Conservation (phyloP, 2,329 filamentous ascomycete genomes). For the Fusarium poae region DNA sequence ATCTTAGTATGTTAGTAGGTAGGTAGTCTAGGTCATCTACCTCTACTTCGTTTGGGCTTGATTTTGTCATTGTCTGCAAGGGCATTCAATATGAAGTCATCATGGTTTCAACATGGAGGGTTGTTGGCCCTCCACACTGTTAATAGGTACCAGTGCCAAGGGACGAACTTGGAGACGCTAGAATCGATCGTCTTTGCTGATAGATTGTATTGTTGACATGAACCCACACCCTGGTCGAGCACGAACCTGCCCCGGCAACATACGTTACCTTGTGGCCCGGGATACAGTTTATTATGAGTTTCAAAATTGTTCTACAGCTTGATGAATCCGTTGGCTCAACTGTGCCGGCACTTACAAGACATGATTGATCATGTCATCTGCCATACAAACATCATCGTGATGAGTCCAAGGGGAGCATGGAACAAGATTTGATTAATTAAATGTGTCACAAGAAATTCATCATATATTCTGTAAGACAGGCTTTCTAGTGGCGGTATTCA, state of each 20-base stretch:
- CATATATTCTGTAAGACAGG: neutral
- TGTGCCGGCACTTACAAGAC: neutral
- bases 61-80: neutral
- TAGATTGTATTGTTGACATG: neutral
- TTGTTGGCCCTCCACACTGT: neutral
- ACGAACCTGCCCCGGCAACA: neutral
- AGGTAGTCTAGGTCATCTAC: too few relatives aligned
- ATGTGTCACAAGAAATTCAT: neutral
- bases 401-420: neutral
- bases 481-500: slow-evolving; percentile 25
- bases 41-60: neutral
- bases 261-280: too few relatives aligned
- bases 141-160: neutral
- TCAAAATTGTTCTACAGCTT: neutral
- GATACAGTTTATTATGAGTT: neutral
- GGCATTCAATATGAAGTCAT: neutral
- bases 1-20: neutral
- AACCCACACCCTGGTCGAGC: neutral
- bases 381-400: neutral
- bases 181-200: neutral
- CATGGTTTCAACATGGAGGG: neutral
- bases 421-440: neutral
- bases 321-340: neutral
- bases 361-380: neutral
- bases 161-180: neutral